Base-by-base conservation (phyloP, 306 rosid species). In the Vachellia pachyceras region DNA sequence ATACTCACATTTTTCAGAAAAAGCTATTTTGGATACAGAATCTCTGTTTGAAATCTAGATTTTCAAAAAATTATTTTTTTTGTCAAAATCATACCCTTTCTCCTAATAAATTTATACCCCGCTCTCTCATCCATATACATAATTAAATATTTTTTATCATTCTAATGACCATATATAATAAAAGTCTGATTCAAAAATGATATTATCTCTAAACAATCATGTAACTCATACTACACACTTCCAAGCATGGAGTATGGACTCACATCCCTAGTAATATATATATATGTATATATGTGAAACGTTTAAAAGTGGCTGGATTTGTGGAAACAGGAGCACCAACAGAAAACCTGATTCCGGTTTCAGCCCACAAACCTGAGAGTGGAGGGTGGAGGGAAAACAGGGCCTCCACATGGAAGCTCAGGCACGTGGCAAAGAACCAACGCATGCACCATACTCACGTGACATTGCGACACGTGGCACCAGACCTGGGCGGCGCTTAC, bases 391-490 rank as follows among this genome's bases (percentile, higher is more conserved):
- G 79, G 60, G 49, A 74, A 78, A 46, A 37, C 76, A 79, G 86
- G 79, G 88, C 84, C 54, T 54, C 33, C 86, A 79, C 84, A 45
- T 29, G 73, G 73, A 20, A 5, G 7, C 18, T 68, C 52, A 68
- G 11, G 82, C 86, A 86, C 86, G 87, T 86, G 89, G 79, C 79
- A 22, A 57, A 4, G 7, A 12, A 57, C 40, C 25, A 29, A 36
- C 22, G 7, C 52, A 82, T 75, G 69, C 22, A 69, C 5, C 77
- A 7, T 60, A 69, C 45, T 84, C 89, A 86, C 75, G 89, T 83
- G 87, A 86, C 72, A 66, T 73, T 45, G 77, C 68, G 39, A 68
- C 73, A 82, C 84, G 83, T 78, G 84, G 81, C 83, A 73, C 15
- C 25, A 20, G 35, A 60, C 15, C 5, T 25, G 39, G 67, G 82